These are phyloP conservation scores for Exophiala alcalophila DNA, from an alignment of 2,329 filamentous ascomycete genomes.

Conservation along the genomic window DNA sequence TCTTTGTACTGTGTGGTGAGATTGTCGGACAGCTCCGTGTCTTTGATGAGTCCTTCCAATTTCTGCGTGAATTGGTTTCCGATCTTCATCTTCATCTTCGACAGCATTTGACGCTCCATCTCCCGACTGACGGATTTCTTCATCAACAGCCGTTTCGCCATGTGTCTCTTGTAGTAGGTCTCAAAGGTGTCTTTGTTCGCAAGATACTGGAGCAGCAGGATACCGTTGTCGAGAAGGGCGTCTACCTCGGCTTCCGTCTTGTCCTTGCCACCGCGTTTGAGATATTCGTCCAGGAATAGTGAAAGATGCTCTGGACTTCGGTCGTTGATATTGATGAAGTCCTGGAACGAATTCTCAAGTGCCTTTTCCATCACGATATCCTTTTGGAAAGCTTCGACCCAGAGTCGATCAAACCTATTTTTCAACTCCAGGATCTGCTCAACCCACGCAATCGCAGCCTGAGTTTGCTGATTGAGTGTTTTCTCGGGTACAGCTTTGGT, in stretches of 20 bases:
- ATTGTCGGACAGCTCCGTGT: conserved; percentile 84
- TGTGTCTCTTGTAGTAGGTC: conserved; percentile 95
- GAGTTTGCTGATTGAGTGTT: conserved; percentile 72
- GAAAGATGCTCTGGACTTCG: conserved; percentile 90
- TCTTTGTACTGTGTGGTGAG: conserved; percentile 73
- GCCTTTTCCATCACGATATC: conserved; percentile 78
- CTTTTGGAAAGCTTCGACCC: conserved; percentile 66
- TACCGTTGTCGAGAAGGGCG: conserved; percentile 79
- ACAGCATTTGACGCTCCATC: conserved; percentile 92
- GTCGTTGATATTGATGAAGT: conserved; percentile 88
- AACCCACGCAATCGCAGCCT: conserved; percentile 89
- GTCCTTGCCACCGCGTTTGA: conserved; percentile 89
- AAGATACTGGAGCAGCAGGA: conserved; percentile 81
- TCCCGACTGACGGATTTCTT: conserved; percentile 88
- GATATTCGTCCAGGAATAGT: conserved; percentile 92
- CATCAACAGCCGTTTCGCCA: conserved; percentile 81
- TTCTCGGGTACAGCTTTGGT: conserved; percentile 54
- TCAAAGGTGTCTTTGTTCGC: conserved; percentile 93
- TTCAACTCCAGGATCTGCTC: conserved; percentile 84
- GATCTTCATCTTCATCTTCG: conserved; percentile 93
- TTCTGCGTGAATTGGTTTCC: conserved; percentile 91
- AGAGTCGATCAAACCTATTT: conserved; percentile 82
- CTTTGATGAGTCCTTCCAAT: conserved; percentile 96
- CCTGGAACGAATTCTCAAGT: conserved; percentile 79
- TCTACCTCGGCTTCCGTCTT: conserved; percentile 90